A percentile compares a stretch with the other conserved stretches of the same genome.
Conservation (phyloP, 768 basidiomycete species). For the Nidula microcarpa region DNA sequence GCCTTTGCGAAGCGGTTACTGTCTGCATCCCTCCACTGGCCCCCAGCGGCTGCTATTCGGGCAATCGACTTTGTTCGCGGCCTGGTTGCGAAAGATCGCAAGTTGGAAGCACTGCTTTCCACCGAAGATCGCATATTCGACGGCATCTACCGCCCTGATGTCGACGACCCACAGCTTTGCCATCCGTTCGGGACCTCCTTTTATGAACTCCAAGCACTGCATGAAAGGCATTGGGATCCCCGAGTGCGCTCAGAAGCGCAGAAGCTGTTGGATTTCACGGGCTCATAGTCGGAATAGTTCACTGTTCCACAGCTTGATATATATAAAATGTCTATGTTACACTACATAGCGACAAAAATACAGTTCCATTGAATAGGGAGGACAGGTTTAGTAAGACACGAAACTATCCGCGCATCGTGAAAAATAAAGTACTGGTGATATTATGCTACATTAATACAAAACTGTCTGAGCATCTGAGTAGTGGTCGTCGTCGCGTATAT, state of each 20-base stretch:
- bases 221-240: slow-evolving; percentile 59
- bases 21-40: slow-evolving; percentile 77
- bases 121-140: slow-evolving; percentile 84
- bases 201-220: slow-evolving; percentile 77
- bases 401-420: too few relatives aligned
- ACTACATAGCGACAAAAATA: slow-evolving; percentile 6
- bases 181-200: slow-evolving; percentile 82
- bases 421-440: too few relatives aligned
- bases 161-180: slow-evolving; percentile 86
- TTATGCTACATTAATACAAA: too few relatives aligned
- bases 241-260: slow-evolving; percentile 65
- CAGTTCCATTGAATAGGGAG: too few relatives aligned
- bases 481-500: too few relatives aligned
- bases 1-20: slow-evolving; percentile 95
- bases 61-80: slow-evolving; percentile 70
- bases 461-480: too few relatives aligned
- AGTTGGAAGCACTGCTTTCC: slow-evolving; percentile 79
- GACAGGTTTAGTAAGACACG: too few relatives aligned
- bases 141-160: slow-evolving; percentile 80
- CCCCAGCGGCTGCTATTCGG: slow-evolving; percentile 59
- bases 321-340: slow-evolving; percentile 4
- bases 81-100: slow-evolving; percentile 73
- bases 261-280: slow-evolving; percentile 45
- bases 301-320: too few relatives aligned
- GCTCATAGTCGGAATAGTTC: slow-evolving; percentile 21